phyloP scores from a whole-genome alignment of 805 yeast genomes.

The Zygosaccharomyces rouxii region DNA sequence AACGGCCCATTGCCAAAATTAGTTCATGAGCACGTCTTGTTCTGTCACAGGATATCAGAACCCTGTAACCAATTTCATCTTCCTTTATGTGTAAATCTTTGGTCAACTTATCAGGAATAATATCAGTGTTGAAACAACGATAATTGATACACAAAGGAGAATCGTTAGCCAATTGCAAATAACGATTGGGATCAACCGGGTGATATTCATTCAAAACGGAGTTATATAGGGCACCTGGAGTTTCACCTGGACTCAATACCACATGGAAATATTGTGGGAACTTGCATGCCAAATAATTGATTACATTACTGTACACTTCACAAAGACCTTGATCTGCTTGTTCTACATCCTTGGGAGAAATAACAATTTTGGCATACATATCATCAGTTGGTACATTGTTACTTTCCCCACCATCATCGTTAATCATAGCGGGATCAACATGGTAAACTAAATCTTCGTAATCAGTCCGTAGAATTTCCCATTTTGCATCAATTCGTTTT shows the following conservation, averaged over 20 bases:
- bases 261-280: constrained; percentile 51
- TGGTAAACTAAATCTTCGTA: constrained; percentile 19
- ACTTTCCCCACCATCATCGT: neutral
- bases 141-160: constrained; percentile 9
- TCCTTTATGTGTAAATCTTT: constrained; percentile 7
- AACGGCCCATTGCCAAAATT: constrained; percentile 28
- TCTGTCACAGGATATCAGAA: constrained; percentile 15
- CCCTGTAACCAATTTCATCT: constrained; percentile 16
- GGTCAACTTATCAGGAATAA: constrained; percentile 14
- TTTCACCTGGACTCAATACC: constrained; percentile 19
- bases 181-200: constrained; percentile 31
- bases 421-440: constrained; percentile 23
- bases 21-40: constrained; percentile 21
- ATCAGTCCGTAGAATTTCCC: constrained; percentile 19
- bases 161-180: constrained; percentile 14
- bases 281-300: constrained; percentile 41
- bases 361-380: constrained; percentile 19
- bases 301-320: constrained; percentile 46
- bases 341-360: constrained; percentile 20
- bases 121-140: constrained; percentile 13
- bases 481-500: constrained; percentile 39
- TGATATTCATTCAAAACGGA: constrained; percentile 39
- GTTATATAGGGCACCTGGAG: constrained; percentile 32
- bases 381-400: constrained; percentile 19
- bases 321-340: constrained; percentile 37